Evolutionary conservation across 805 yeast species (phyloP), one percentile per base, ranked within the genome.

Genomic region (Lipomyces japonicus): DNA sequence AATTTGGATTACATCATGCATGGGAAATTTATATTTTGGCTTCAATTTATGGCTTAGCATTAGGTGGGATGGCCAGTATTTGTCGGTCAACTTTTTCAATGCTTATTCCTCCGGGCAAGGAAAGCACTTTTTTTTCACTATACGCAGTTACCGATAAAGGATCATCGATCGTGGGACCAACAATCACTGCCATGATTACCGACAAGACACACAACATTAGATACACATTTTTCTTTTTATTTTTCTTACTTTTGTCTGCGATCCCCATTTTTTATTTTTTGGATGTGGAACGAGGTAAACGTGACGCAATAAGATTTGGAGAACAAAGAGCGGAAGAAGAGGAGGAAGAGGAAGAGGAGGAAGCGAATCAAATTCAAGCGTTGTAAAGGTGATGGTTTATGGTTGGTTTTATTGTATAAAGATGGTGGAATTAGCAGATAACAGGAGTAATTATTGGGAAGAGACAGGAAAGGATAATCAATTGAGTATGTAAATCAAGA

Each of bases 81-180:
- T 77, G 88, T 24, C 72, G 93, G 42, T 80, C 89, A 1, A 69
- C 83, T 3, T 85, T 79, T 64, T 75, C 86, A 28, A 65, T 82
- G 62, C 73, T 85, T 46, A 82, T 85, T 39, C 95, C 95, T 18
- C 73, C 70, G 40, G 93, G 93, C 4, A 80, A 78, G 59, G 95
- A 86, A 62, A 79, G 84, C 2, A 79, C 83, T 4, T 85, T 84
- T 62, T 85, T 86, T 67, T 82, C 91, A 12, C 69, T 85, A 38
- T 86, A 81, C 65, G 77, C 86, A 36, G 80, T 85, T 35, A 86
- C 95, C 1, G 93, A 85, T 65, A 85, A 86, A 32, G 91, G 93
- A 2, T 81, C 87, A 3, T 80, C 87, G 0, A 77, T 85, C 3
- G 57, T 85, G 25, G 93, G 95, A 0, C 93, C 95, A 0, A 67